A percentile compares a stretch with the other conserved stretches of the same genome.
phyloP scores from a whole-genome alignment of 495 filamentous ascomycete genomes.

The Lasiosphaeria hispida region DNA sequence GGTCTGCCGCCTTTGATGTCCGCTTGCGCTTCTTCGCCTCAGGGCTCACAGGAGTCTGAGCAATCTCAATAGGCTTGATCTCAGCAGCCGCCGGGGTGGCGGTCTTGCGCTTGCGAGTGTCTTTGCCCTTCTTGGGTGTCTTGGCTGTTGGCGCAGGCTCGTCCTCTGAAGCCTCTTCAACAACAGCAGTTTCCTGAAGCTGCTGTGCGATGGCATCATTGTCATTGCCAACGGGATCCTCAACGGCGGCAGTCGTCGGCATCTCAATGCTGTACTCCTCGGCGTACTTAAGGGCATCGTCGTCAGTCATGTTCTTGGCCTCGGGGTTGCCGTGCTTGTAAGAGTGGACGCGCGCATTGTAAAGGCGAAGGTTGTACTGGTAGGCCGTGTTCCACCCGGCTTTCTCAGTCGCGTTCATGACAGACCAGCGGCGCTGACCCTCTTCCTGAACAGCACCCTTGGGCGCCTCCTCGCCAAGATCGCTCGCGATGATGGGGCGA shows the following conservation, averaged over 20 bases:
- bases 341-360: conserved; percentile 67
- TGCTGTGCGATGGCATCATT: conserved; percentile 59
- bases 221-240: conserved; percentile 53
- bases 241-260: conserved; percentile 41
- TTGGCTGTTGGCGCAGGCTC: conserved; percentile 34
- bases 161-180: conserved; percentile 42
- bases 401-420: conserved; percentile 71
- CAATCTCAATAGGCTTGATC: conserved; percentile 51
- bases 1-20: conserved; percentile 43
- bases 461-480: conserved; percentile 66
- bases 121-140: conserved; percentile 50
- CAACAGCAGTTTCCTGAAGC: conserved; percentile 47
- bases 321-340: conserved; percentile 68
- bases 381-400: conserved; percentile 72
- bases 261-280: conserved; percentile 51
- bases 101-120: conserved; percentile 50
- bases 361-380: conserved; percentile 69
- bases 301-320: conserved; percentile 60
- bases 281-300: conserved; percentile 56
- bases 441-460: conserved; percentile 81
- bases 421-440: conserved; percentile 76
- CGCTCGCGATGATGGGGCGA: conserved; percentile 69
- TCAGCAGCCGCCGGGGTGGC: conserved; percentile 48
- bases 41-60: conserved; percentile 48
- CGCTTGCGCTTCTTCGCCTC: conserved; percentile 67